Percentiles rank a stretch among this genome's conserved stretches.
phyloP scores from a whole-genome alignment of 352 stramenopile genomes.

The Globisporangium paddicum region DNA sequence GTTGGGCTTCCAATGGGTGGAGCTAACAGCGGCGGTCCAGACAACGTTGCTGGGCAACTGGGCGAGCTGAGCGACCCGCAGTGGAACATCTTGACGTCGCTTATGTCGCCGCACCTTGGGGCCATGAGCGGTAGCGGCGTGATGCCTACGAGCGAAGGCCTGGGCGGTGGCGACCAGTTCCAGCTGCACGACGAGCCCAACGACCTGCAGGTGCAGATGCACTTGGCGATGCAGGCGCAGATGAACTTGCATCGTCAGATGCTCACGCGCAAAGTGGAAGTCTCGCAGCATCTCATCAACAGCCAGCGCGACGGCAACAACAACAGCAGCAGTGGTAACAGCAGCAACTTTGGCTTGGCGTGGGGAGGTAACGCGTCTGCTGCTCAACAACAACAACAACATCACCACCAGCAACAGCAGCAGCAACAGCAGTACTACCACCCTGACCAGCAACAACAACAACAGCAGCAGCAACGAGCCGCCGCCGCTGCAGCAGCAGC shows the following conservation, averaged over 20 bases:
- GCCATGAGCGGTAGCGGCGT: constrained; percentile 23
- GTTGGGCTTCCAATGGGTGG: constrained; percentile 17
- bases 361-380: constrained; percentile 1
- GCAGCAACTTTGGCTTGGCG: constrained; percentile 6
- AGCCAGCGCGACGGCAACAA: constrained; percentile 19
- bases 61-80: constrained; percentile 60
- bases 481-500: constrained; percentile 3
- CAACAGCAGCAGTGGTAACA: constrained; percentile 14
- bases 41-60: constrained; percentile 13
- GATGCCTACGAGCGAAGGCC: constrained; percentile 25
- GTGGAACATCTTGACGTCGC: constrained; percentile 74
- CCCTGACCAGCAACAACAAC: constrained; percentile 19
- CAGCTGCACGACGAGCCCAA: constrained; percentile 51
- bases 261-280: constrained; percentile 81
- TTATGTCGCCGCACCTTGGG: constrained; percentile 67
- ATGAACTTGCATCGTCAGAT: constrained; percentile 88
- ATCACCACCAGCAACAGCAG: constrained; percentile 14
- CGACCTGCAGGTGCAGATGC: constrained; percentile 80
- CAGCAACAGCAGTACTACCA: constrained; percentile 17
- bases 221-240: constrained; percentile 83
- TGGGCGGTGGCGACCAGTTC: constrained; percentile 36
- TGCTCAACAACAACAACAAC: constrained; percentile 10
- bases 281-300: constrained; percentile 51
- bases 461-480: constrained; percentile 14
- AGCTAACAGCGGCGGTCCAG: neutral